phyloP scores from a whole-genome alignment of 495 filamentous ascomycete species.

The Tuber microsphaerosporum region DNA sequence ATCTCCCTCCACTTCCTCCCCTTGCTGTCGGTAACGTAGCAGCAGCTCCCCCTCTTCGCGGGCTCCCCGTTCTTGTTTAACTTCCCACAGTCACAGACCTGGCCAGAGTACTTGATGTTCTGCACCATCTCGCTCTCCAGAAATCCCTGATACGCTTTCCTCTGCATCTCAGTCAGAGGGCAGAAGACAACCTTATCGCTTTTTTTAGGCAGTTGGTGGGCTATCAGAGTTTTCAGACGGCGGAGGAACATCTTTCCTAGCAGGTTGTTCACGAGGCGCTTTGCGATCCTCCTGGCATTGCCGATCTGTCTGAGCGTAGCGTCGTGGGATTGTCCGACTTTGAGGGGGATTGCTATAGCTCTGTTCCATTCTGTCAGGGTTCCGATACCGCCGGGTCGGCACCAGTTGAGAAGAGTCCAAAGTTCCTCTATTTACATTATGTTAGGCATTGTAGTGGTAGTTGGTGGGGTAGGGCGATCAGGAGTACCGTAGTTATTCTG shows the following conservation, averaged over 20 bases:
- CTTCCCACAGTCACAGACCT: slow-evolving; percentile 64
- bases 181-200: slow-evolving; percentile 92
- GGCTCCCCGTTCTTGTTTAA: slow-evolving; percentile 29
- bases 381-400: slow-evolving; percentile 81
- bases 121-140: slow-evolving; percentile 64
- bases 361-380: slow-evolving; percentile 69
- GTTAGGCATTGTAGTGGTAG: slow-evolving; percentile 8
- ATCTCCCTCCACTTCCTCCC: slow-evolving; percentile 63
- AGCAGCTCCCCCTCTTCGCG: slow-evolving; percentile 78
- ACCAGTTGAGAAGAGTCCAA: slow-evolving; percentile 96
- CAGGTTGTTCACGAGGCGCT: slow-evolving; percentile 77
- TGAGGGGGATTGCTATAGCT: slow-evolving; percentile 70
- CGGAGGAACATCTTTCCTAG: slow-evolving; percentile 89
- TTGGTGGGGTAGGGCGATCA: background rate
- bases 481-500: slow-evolving; percentile 75
- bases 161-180: slow-evolving; percentile 73
- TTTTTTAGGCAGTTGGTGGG: slow-evolving; percentile 93
- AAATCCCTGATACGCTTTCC: slow-evolving; percentile 76
- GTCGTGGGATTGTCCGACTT: slow-evolving; percentile 82
- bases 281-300: slow-evolving; percentile 70
- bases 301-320: slow-evolving; percentile 80
- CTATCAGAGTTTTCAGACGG: slow-evolving; percentile 87
- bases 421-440: slow-evolving; percentile 59
- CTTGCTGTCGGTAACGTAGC: slow-evolving; percentile 53
- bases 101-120: slow-evolving; percentile 59